Evolutionary conservation across 2,329 filamentous ascomycete species (phyloP).

Genomic region (Clarireedia hainanense): DNA sequence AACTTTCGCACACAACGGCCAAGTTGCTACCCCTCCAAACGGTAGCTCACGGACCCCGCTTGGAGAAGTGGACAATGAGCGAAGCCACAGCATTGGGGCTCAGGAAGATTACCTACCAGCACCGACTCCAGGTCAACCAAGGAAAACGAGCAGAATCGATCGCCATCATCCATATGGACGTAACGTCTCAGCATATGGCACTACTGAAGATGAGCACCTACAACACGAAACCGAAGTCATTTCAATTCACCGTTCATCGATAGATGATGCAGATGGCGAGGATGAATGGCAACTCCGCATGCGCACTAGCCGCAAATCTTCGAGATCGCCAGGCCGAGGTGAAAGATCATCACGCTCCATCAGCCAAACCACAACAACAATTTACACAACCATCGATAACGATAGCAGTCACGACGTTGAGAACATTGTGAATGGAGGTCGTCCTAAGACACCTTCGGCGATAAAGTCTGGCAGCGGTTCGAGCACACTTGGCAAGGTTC

Average conservation of each 20-base stretch:
- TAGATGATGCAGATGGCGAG: slow-evolving; percentile 74
- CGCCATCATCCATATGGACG: slow-evolving; percentile 67
- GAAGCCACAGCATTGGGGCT: slow-evolving; percentile 52
- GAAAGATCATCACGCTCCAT: slow-evolving; percentile 54
- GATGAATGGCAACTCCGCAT: slow-evolving; percentile 60
- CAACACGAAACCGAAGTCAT: slow-evolving; percentile 51
- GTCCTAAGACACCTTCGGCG: slow-evolving; percentile 46
- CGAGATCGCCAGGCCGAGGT: slow-evolving; percentile 51
- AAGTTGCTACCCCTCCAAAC: slow-evolving; percentile 79
- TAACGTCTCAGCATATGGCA: slow-evolving; percentile 37
- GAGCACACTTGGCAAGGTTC: slow-evolving; percentile 51
- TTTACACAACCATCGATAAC: slow-evolving; percentile 56
- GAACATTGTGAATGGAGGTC: slow-evolving; percentile 48
- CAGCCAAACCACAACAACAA: slow-evolving; percentile 67
- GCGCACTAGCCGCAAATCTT: slow-evolving; percentile 57
- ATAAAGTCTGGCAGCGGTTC: slow-evolving; percentile 43
- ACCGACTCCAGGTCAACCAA: slow-evolving; percentile 89
- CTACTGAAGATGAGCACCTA: slow-evolving; percentile 42
- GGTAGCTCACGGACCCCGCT: slow-evolving; percentile 71
- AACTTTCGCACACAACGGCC: slow-evolving; percentile 51
- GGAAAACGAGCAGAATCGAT: slow-evolving; percentile 72
- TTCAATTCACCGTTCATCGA: slow-evolving; percentile 53
- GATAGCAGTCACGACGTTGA: slow-evolving; percentile 64
- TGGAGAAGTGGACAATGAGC: slow-evolving; percentile 86
- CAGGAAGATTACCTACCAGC: slow-evolving; percentile 89